These are phyloP conservation scores for Sclerotiophoma versabilis DNA, from an alignment of 2,329 filamentous ascomycete genomes.

Conservation along the genomic window DNA sequence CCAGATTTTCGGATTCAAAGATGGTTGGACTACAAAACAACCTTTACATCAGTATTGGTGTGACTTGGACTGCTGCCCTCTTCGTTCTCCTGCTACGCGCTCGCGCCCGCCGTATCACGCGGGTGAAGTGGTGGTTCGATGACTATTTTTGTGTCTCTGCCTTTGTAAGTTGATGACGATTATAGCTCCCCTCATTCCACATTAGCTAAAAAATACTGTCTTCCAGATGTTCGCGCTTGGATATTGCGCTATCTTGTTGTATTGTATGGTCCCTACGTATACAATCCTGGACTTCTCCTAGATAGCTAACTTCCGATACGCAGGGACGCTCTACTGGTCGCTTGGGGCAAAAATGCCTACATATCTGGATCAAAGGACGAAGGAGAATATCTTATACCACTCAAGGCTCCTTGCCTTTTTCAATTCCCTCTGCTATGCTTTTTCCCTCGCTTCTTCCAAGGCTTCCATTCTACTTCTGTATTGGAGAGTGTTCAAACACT, in stretches of 20 bases:
- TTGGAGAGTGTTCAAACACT: conserved; percentile 15
- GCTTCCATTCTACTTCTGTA: conserved; percentile 14
- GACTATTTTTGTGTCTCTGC: background rate
- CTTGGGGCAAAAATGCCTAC: background rate
- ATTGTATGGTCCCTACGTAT: no score
- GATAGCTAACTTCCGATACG: no score
- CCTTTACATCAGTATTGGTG: conserved; percentile 8
- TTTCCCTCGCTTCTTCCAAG: conserved; percentile 10
- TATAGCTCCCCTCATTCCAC: background rate
- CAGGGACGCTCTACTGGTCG: background rate
- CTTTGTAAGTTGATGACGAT: background rate
- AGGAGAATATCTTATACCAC: conserved; percentile 10
- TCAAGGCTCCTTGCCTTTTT: conserved; percentile 9
- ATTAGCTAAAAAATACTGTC: background rate
- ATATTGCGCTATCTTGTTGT: no score
- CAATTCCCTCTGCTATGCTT: conserved; percentile 17
- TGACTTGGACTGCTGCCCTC: conserved; percentile 3
- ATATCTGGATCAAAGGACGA: background rate
- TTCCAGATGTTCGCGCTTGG: no score
- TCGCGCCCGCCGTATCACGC: background rate
- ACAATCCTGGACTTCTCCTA: no score
- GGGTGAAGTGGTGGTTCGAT: background rate
- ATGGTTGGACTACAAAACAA: conserved; percentile 4
- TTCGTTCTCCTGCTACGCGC: background rate
- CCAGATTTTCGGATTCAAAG: no score